Evolutionary conservation across 176 grass and related monocot genomes (phyloP).

Genomic region (Oryza glaberrima): DNA sequence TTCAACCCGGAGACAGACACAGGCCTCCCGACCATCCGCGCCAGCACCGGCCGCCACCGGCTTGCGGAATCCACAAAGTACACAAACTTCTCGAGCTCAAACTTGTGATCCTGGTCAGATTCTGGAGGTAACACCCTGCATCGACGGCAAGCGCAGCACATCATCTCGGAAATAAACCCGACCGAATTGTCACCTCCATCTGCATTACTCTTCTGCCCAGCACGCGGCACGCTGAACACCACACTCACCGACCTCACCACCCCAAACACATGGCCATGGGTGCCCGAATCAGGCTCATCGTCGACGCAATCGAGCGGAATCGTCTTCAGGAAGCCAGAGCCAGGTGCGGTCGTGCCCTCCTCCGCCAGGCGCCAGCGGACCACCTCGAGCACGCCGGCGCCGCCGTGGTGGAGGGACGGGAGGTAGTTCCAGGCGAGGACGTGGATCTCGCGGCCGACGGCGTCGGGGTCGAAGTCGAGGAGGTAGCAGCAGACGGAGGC

Average conservation of each 20-base stretch:
- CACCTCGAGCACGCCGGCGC: constrained; percentile 71
- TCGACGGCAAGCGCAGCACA: constrained; percentile 63
- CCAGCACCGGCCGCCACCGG: constrained; percentile 58
- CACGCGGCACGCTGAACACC: constrained; percentile 61
- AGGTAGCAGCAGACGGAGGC: constrained; percentile 74
- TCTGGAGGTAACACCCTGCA: constrained; percentile 39
- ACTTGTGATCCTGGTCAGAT: constrained; percentile 45
- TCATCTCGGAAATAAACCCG: constrained; percentile 79
- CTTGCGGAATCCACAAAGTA: constrained; percentile 66
- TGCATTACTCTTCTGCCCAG: constrained; percentile 25
- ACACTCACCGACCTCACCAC: constrained; percentile 71
- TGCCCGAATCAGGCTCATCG: constrained; percentile 13
- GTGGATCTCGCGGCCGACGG: constrained; percentile 58
- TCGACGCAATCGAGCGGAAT: constrained; percentile 19
- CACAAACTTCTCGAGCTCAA: constrained; percentile 62
- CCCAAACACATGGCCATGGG: constrained; percentile 42
- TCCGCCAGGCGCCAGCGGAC: constrained; percentile 64
- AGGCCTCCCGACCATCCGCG: constrained; percentile 56
- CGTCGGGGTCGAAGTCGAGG: constrained; percentile 59
- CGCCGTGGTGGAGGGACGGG: constrained; percentile 44
- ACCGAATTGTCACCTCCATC: constrained; percentile 25
- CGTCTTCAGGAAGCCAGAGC: constrained; percentile 12
- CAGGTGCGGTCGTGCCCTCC: not conserved
- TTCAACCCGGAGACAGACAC: constrained; percentile 58
- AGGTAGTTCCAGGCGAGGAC: constrained; percentile 89